Conservation (phyloP, 768 basidiomycete species). For the Tulasnella sp. region DNA sequence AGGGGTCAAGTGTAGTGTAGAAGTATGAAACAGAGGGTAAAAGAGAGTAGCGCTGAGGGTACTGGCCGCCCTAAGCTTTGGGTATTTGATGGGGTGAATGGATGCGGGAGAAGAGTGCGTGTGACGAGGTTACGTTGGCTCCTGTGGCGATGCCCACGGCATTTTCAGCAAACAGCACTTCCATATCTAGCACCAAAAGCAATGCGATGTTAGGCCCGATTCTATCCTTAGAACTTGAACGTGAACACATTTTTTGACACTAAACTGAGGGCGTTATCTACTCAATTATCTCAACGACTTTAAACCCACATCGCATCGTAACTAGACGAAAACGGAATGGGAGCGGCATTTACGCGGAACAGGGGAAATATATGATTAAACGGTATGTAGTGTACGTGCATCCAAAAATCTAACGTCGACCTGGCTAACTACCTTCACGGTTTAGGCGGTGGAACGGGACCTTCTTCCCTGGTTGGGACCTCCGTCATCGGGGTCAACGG, state of each 20-base stretch:
- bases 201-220: too few relatives aligned
- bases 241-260: too few relatives aligned
- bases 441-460: not conserved
- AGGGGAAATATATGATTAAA: not conserved
- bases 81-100: not conserved
- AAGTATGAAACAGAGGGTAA: not conserved
- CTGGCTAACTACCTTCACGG: not conserved
- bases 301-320: too few relatives aligned
- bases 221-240: too few relatives aligned
- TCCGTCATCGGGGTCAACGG: conserved; percentile 1
- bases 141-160: not conserved
- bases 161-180: not conserved
- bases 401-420: not conserved
- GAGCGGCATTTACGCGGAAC: too few relatives aligned
- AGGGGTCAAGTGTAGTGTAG: not conserved
- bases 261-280: too few relatives aligned
- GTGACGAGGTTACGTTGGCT: not conserved
- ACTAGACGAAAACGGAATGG: too few relatives aligned
- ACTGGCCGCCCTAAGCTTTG: not conserved
- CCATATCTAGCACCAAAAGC: too few relatives aligned
- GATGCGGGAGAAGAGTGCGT: not conserved
- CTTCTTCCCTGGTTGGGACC: conserved; percentile 3
- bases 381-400: not conserved
- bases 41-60: not conserved
- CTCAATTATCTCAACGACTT: too few relatives aligned